A percentile compares a stretch with the other conserved stretches of the same genome.
Evolutionary conservation across 2,329 filamentous ascomycete species (phyloP).

Genomic region (Apiospora aurea): DNA sequence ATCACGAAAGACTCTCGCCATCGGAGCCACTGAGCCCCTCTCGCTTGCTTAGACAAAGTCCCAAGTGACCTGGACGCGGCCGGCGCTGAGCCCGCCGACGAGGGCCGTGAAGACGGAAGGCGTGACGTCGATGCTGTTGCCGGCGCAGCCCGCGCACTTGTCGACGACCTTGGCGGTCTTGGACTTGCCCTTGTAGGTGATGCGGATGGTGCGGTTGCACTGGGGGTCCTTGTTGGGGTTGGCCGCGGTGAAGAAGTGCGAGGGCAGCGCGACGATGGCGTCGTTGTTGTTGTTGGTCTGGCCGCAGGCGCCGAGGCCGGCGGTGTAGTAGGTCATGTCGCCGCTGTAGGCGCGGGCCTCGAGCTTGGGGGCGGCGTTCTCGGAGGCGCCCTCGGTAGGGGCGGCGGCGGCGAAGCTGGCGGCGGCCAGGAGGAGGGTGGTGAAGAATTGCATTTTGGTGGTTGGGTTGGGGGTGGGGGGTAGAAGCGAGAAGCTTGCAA

Average conservation of each 20-base stretch:
- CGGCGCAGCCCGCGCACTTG: slow-evolving; percentile 40
- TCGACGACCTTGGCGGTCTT: slow-evolving; percentile 40
- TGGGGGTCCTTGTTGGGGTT: slow-evolving; percentile 32
- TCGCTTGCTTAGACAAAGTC: slow-evolving; percentile 9
- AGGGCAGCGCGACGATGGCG: slow-evolving; percentile 23
- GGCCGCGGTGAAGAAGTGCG: slow-evolving; percentile 8
- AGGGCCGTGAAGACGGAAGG: slow-evolving; percentile 39
- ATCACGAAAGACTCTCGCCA: too few relatives aligned
- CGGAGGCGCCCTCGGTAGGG: too few relatives aligned
- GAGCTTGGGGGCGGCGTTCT: not conserved
- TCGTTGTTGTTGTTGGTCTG: slow-evolving; percentile 21
- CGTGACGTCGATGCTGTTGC: slow-evolving; percentile 41
- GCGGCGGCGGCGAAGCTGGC: not conserved
- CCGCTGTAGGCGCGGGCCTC: slow-evolving; percentile 22
- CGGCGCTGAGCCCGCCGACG: slow-evolving; percentile 33
- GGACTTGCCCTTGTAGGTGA: slow-evolving; percentile 34
- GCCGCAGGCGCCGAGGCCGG: slow-evolving; percentile 27
- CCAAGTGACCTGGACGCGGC: slow-evolving; percentile 38
- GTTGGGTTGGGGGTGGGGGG: not conserved
- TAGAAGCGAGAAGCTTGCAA: not conserved
- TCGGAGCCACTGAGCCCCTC: slow-evolving; percentile 20
- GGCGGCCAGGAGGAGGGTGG: not conserved
- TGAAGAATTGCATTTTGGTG: not conserved
- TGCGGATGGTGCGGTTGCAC: slow-evolving; percentile 26
- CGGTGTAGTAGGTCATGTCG: slow-evolving; percentile 26